These are phyloP conservation scores for Arachis stenosperma DNA, from an alignment of 306 rosid species.

Conservation along the genomic window DNA sequence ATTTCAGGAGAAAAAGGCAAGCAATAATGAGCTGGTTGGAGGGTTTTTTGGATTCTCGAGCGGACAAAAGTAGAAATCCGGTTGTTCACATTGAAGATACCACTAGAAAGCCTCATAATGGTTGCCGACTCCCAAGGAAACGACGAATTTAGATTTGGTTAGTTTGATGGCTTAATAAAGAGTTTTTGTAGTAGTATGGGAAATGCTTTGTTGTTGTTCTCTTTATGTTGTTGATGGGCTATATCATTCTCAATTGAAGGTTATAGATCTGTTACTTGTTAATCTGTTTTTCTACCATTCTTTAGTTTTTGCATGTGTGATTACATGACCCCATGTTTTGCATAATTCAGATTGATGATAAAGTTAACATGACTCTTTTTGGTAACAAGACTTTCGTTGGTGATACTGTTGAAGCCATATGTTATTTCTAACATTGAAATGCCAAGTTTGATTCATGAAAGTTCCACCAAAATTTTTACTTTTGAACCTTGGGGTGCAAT, in stretches of 20 bases:
- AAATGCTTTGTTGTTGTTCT: neutral
- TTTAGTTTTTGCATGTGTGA: neutral
- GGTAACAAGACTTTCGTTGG: neutral
- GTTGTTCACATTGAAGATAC: slow-evolving; percentile 72
- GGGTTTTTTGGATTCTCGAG: slow-evolving; percentile 61
- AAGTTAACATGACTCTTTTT: neutral
- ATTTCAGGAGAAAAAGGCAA: slow-evolving; percentile 72
- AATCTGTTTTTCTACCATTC: neutral
- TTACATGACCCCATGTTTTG: neutral
- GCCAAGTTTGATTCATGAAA: too few relatives aligned
- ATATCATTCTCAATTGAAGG: slow-evolving; percentile 7
- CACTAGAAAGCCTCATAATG: slow-evolving; percentile 71
- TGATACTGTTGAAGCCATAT: too few relatives aligned
- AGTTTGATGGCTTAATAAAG: slow-evolving; percentile 9
- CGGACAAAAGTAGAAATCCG: slow-evolving; percentile 50
- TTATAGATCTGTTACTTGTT: neutral
- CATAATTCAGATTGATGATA: neutral
- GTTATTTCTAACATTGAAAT: too few relatives aligned
- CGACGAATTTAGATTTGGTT: slow-evolving; percentile 49
- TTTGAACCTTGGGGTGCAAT: too few relatives aligned
- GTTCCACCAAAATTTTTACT: too few relatives aligned
- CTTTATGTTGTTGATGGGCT: slow-evolving; percentile 14
- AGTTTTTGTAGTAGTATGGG: slow-evolving; percentile 26
- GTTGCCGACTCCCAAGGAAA: slow-evolving; percentile 64
- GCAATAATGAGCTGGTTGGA: slow-evolving; percentile 80